Evolutionary conservation across 441 rosid genomes (phyloP), one percentile per base, ranked within the genome.

Genomic region (Gossypium davidsonii): DNA sequence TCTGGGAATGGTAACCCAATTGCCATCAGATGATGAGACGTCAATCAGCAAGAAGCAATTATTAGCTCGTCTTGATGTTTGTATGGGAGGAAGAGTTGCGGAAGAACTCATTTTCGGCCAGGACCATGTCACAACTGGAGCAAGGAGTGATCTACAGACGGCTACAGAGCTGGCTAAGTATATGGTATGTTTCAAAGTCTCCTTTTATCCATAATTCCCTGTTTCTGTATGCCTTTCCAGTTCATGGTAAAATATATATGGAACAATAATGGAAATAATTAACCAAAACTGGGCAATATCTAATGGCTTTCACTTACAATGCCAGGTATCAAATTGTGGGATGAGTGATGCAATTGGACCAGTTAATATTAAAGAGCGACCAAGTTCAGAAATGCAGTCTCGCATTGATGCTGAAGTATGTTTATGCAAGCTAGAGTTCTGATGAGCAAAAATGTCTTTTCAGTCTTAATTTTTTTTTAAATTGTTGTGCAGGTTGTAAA

Each of bases 11-110:
- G 98, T 96, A 56, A 90, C 99, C 44, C 99, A 96, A 80, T 89
- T 96, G 67, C 99, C 98, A 74, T 93, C 98, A 65, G 87, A 76
- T 57, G 99, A 96, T 70, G 99, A 96, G 84, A 96, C 98, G 46
- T 91, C 97, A 70, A 73, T 96, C 68, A 96, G 98, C 88, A 93
- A 91, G 84, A 93, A 85, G 81, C 98, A 96, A 81, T 78, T 96
- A 71, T 85, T 93, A 82, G 98, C 99, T 60, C 94, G 96, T 60
- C 92, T 96, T 56, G 99, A 96, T 86, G 97, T 96, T 76, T 96
- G 99, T 70, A 96, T 93, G 98, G 98, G 99, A 67, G 99, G 99
- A 82, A 89, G 99, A 86, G 98, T 87, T 58, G 97, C 99, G 1
- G 98, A 96, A 80, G 99, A 96, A 85, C 97, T 96, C 76, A 87